phyloP scores from a whole-genome alignment of 2,329 filamentous ascomycete genomes.

The Fusarium sp. region DNA sequence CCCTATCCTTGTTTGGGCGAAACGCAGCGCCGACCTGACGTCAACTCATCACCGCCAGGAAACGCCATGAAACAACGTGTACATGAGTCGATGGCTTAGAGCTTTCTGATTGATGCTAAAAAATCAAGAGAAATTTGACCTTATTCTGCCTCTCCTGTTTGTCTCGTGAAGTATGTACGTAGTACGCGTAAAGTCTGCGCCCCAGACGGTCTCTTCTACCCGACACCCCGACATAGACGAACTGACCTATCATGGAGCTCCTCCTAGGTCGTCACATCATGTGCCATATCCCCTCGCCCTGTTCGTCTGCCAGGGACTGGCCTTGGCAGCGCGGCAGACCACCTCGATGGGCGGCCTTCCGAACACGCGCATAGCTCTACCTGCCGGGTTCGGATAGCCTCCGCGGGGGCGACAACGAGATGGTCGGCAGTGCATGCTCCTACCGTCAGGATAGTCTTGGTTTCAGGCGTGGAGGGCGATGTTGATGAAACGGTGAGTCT shows the following conservation, averaged over 20 bases:
- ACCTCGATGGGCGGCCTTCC: neutral
- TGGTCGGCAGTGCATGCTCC: constrained; percentile 5
- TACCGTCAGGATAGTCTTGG: neutral
- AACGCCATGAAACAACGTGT: neutral
- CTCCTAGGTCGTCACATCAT: neutral
- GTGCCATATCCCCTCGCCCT: neutral
- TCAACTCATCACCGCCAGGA: neutral
- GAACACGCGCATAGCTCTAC: constrained; percentile 2
- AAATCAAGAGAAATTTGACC: neutral
- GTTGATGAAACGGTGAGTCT: constrained; percentile 1
- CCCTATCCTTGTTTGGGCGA: neutral
- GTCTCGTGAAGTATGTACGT: neutral
- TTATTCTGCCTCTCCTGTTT: neutral
- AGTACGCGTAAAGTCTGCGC: neutral
- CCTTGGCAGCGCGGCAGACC: neutral
- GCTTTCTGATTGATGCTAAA: neutral
- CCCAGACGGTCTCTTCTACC: neutral
- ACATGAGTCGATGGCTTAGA: neutral
- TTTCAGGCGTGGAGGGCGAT: constrained; percentile 1
- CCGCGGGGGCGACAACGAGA: neutral
- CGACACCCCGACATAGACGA: neutral
- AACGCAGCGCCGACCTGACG: neutral
- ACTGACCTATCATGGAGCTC: neutral
- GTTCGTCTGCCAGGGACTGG: neutral
- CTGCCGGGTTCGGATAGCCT: neutral